Base-by-base conservation (phyloP, 2,329 filamentous ascomycete species). In the Paracoccidioides brasiliensis region DNA sequence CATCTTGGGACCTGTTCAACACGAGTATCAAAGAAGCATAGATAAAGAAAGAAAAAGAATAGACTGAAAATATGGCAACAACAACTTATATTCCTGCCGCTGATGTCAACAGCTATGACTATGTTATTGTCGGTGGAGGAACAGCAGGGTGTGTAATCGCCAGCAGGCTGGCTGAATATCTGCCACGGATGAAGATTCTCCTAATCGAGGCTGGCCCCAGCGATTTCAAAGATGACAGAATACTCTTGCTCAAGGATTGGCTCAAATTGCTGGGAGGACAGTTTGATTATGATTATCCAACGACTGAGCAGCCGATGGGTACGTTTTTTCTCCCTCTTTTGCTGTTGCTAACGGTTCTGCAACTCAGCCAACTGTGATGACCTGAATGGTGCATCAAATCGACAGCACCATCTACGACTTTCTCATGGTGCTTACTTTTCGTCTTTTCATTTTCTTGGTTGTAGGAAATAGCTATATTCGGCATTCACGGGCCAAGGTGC, bases 251-350 rank as follows among this genome's bases (percentile, higher is more conserved):
- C 63, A 89, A 89, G 67, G 84, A 94, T 72, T 95, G 90, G 90
- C 77, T 95, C 60, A 82, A 79, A 61, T 77, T 95, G 52, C 81
- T 95, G 33, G 90, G 90, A 60, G 88, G 88, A 66, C 83, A 95
- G 67, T 80, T 95, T 58, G 90, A 95, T 74, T 95, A 91, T 72
- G 89, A 95, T 72, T 95, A 95, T 72, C 81, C 81, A 65, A 95
- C 89, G 38, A 88, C 84, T 50, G 88, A 94, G 73, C 90, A 95
- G 76, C 89, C 89, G 60, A 93, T 82, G 75, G 80, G 79, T 80
- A 74, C 64, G 70, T 70, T 40, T 51, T 49, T 46, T 6, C 44
- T 51, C 28, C 32, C 33, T 42, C 46, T 55, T 40, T n/a, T 51
- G 42, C 22, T 44, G 40, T 32, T 50, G 55, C 33, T 51, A 43